A percentile compares a stretch with the other conserved stretches of the same genome.
These are phyloP conservation scores for Fusarium mexicanum DNA, from an alignment of 2,329 filamentous ascomycete species.

Conservation along the genomic window DNA sequence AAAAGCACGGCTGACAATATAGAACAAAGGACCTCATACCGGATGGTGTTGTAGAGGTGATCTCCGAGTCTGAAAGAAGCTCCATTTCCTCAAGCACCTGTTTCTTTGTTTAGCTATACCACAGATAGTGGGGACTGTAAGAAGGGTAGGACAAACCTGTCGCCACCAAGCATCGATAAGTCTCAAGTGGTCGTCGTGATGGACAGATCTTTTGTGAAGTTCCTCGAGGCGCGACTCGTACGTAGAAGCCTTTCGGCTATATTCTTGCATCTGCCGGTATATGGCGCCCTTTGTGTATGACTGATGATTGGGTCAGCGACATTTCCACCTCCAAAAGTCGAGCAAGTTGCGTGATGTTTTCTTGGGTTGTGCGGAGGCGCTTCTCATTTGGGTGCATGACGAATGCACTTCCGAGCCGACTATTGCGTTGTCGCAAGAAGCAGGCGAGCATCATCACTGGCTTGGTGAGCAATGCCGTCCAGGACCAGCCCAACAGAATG, in stretches of 20 bases:
- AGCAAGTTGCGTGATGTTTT: constrained; percentile 34
- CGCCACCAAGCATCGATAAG: constrained; percentile 93
- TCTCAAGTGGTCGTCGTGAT: constrained; percentile 93
- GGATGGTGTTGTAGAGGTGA: constrained; percentile 33
- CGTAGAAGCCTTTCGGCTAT: constrained; percentile 87
- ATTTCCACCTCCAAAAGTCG: constrained; percentile 30
- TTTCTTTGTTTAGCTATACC: constrained; percentile 18
- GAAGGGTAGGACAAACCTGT: constrained; percentile 69
- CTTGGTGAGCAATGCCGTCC: constrained; percentile 50
- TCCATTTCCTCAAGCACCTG: constrained; percentile 73
- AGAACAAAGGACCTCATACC: constrained; percentile 36
- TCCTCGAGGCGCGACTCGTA: constrained; percentile 85
- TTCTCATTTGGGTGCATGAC: constrained; percentile 32
- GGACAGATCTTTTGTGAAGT: constrained; percentile 77
- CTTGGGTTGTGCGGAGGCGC: constrained; percentile 30
- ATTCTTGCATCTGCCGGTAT: constrained; percentile 96
- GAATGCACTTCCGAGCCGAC: constrained; percentile 42
- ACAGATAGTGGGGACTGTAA: not conserved
- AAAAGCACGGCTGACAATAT: not conserved
- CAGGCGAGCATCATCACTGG: constrained; percentile 50
- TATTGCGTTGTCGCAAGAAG: constrained; percentile 43
- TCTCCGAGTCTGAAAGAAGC: constrained; percentile 62
- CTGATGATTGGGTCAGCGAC: constrained; percentile 45
- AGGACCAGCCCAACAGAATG: constrained; percentile 44
- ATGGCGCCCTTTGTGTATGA: constrained; percentile 84